Conservation (phyloP, 1,284 basidiomycete genomes). For the Cutaneotrichosporon cutaneum region DNA sequence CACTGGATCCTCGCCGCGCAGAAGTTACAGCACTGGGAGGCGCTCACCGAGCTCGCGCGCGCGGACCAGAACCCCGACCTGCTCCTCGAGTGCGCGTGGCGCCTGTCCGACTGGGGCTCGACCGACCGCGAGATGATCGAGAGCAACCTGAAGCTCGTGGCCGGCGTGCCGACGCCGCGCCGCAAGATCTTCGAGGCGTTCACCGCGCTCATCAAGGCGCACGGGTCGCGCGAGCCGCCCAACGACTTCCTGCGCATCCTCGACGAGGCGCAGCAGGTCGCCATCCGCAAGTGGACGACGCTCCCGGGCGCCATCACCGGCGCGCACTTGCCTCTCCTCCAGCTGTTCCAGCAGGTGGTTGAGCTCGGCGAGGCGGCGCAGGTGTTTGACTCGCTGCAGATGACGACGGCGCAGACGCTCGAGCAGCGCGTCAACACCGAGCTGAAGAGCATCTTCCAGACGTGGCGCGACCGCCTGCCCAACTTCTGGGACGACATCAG, state of each 20-base stretch:
- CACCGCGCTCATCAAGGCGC: slow-evolving; percentile 68
- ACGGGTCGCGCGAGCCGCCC: slow-evolving; percentile 51
- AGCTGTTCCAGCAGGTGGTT: slow-evolving; percentile 99
- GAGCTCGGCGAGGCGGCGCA: slow-evolving; percentile 95
- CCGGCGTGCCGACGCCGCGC: slow-evolving; percentile 86
- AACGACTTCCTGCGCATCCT: slow-evolving; percentile 78
- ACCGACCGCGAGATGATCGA: slow-evolving; percentile 71
- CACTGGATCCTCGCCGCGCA: slow-evolving; percentile 97
- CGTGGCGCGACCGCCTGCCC: slow-evolving; percentile 95
- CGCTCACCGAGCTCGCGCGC: slow-evolving; percentile 86
- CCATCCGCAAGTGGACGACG: slow-evolving; percentile 92
- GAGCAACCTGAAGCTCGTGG: slow-evolving; percentile 75
- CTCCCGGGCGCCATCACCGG: slow-evolving; percentile 81
- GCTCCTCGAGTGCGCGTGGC: slow-evolving; percentile 93
- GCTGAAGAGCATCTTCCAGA: slow-evolving; percentile 91
- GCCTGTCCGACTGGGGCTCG: slow-evolving; percentile 83
- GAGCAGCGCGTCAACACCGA: slow-evolving; percentile 88
- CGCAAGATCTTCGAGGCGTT: slow-evolving; percentile 95
- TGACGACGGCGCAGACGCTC: slow-evolving; percentile 83
- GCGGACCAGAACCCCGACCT: slow-evolving; percentile 90
- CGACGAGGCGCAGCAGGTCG: slow-evolving; percentile 95
- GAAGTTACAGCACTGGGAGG: slow-evolving; percentile 98
- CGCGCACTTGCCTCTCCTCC: slow-evolving; percentile 90
- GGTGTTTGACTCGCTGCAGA: slow-evolving; percentile 86
- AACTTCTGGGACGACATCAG: slow-evolving; percentile 98